Conservation (phyloP, 495 filamentous ascomycete genomes). For the Annulohypoxylon moriforme region DNA sequence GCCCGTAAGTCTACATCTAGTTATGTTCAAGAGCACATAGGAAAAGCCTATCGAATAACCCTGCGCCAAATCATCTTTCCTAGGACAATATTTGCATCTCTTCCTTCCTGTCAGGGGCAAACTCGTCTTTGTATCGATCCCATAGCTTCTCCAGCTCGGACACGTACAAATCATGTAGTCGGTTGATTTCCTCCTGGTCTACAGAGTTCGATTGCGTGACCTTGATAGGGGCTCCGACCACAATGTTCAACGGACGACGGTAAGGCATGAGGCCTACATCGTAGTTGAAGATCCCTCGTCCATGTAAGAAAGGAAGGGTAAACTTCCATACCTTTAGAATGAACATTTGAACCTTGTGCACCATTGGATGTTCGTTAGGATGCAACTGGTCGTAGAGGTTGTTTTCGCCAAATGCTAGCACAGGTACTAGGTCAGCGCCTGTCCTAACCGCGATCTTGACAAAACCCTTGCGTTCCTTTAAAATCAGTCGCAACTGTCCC, state of each 20-base stretch:
- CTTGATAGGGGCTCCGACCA: slow-evolving; percentile 83
- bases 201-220: slow-evolving; percentile 65
- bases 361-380: slow-evolving; percentile 72
- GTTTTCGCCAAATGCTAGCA: slow-evolving; percentile 94
- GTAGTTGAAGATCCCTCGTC: slow-evolving; percentile 94
- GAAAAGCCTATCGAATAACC: slow-evolving; percentile 9
- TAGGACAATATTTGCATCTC: slow-evolving; percentile 85
- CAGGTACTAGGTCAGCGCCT: slow-evolving; percentile 91
- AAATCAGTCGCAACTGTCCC: slow-evolving; percentile 74
- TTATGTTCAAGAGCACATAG: neutral
- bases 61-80: slow-evolving; percentile 21
- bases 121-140: slow-evolving; percentile 88
- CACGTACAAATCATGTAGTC: slow-evolving; percentile 82
- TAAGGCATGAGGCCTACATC: slow-evolving; percentile 97
- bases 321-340: slow-evolving; percentile 90
- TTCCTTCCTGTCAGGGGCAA: slow-evolving; percentile 74
- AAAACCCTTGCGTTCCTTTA: slow-evolving; percentile 89
- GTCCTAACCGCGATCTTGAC: slow-evolving; percentile 91
- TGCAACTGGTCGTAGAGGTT: slow-evolving; percentile 91
- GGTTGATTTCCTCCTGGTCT: slow-evolving; percentile 77
- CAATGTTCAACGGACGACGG: slow-evolving; percentile 83
- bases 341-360: slow-evolving; percentile 81
- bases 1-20: slow-evolving; percentile 4
- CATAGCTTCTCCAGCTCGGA: slow-evolving; percentile 82
- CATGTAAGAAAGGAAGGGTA: slow-evolving; percentile 90